Evolutionary conservation across 768 basidiomycete species (phyloP).

Genomic region (Podaxis sp.): DNA sequence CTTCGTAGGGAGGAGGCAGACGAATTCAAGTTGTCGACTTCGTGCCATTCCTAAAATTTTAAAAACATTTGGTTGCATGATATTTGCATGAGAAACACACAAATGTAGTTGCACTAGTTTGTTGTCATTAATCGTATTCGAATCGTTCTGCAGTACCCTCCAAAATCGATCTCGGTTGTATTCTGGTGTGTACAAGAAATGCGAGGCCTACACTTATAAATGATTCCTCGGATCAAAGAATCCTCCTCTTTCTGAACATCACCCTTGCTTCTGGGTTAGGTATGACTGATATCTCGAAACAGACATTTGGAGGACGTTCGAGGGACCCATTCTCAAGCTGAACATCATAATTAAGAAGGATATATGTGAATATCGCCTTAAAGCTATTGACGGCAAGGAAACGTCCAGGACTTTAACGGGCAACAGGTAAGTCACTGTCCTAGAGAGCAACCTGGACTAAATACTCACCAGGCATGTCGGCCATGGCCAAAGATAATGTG

Average conservation of each 20-base stretch:
- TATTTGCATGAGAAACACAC: no score
- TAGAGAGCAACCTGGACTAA: no score
- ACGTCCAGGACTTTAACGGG: conserved; percentile 32
- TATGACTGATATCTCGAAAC: conserved; percentile 14
- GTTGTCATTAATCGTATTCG: no score
- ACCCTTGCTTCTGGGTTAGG: conserved; percentile 8
- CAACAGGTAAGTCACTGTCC: background rate
- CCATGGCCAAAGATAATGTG: conserved; percentile 32
- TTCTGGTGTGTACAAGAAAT: background rate
- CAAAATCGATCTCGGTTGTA: no score
- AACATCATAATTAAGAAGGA: conserved; percentile 39
- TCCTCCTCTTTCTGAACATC: conserved; percentile 15
- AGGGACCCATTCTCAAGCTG: conserved; percentile 21
- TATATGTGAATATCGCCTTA: conserved; percentile 36
- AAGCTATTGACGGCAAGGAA: conserved; percentile 39
- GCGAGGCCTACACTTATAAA: no score
- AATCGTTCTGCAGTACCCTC: no score
- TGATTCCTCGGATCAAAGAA: background rate
- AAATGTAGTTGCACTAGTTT: no score
- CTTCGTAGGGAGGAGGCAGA: no score
- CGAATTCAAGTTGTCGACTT: no score
- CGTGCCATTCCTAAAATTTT: no score
- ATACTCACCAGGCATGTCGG: conserved; percentile 26
- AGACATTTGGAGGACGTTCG: conserved; percentile 10
- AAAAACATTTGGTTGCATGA: no score